phyloP scores from a whole-genome alignment of 2,329 filamentous ascomycete species.

The Xylariaceae sp. region DNA sequence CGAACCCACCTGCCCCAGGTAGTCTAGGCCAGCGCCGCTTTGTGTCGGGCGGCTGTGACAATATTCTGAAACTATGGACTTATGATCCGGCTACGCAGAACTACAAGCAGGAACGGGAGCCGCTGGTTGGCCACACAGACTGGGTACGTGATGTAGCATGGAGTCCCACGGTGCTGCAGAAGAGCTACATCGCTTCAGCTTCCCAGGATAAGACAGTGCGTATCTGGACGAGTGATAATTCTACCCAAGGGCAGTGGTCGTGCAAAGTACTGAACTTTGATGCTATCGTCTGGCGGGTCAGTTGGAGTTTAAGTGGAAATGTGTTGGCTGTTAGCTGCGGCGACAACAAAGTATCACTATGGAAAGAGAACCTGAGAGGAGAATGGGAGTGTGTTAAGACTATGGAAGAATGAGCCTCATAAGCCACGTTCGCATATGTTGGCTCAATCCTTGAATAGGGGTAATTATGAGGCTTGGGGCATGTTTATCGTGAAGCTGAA shows the following conservation, averaged over 20 bases:
- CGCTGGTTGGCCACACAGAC: slow-evolving; percentile 79
- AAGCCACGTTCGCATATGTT: not conserved
- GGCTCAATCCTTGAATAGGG: not conserved
- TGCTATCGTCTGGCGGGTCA: slow-evolving; percentile 87
- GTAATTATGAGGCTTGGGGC: slow-evolving; percentile 1
- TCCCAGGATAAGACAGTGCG: slow-evolving; percentile 95
- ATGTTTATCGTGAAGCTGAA: not conserved
- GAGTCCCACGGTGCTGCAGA: slow-evolving; percentile 91
- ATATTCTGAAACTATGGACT: slow-evolving; percentile 87
- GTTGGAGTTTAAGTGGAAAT: slow-evolving; percentile 96
- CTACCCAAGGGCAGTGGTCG: slow-evolving; percentile 70
- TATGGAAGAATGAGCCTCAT: slow-evolving; percentile 68
- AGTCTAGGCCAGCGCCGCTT: slow-evolving; percentile 70
- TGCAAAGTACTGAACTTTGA: slow-evolving; percentile 85
- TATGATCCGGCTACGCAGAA: slow-evolving; percentile 61
- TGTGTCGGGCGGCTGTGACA: slow-evolving; percentile 93
- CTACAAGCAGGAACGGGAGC: slow-evolving; percentile 59
- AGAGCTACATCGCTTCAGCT: slow-evolving; percentile 93
- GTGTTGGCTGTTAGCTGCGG: slow-evolving; percentile 89
- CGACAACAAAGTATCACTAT: slow-evolving; percentile 94
- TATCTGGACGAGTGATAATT: slow-evolving; percentile 83
- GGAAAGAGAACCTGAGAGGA: slow-evolving; percentile 96
- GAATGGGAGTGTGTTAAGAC: slow-evolving; percentile 98
- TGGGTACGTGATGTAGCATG: slow-evolving; percentile 98
- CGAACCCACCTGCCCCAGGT: slow-evolving; percentile 52